A percentile compares a stretch with the other conserved stretches of the same genome.
phyloP scores from a whole-genome alignment of 768 basidiomycete genomes.

The Stropharia rugosoannulata region DNA sequence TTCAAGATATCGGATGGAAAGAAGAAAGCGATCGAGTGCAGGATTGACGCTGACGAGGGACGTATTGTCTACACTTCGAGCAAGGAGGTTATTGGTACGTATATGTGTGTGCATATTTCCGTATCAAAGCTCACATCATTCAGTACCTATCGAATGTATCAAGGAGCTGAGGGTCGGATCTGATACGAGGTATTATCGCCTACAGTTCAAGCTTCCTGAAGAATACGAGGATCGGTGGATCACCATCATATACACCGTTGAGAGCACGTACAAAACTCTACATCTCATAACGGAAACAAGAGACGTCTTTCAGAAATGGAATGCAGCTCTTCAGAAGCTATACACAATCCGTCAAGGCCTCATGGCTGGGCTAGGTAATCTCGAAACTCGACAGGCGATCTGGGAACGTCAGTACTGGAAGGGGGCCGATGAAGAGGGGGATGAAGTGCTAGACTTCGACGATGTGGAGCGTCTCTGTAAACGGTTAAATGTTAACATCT shows the following conservation, averaged over 20 bases:
- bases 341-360: conserved; percentile 66
- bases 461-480: conserved; percentile 73
- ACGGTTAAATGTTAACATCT: conserved; percentile 65
- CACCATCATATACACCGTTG: conserved; percentile 80
- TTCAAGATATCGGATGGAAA: conserved; percentile 79
- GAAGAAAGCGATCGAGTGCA: conserved; percentile 65
- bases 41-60: conserved; percentile 75
- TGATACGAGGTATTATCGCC: conserved; percentile 70
- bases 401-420: conserved; percentile 89
- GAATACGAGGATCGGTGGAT: conserved; percentile 76
- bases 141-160: conserved; percentile 85
- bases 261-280: conserved; percentile 79
- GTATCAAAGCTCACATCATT: conserved; percentile 4
- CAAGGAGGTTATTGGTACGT: conserved; percentile 57
- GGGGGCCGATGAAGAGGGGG: conserved; percentile 58
- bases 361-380: conserved; percentile 64
- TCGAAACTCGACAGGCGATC: conserved; percentile 61
- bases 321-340: conserved; percentile 61
- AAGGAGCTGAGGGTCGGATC: conserved; percentile 80
- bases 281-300: conserved; percentile 76
- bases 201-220: conserved; percentile 62
- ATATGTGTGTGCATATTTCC: not conserved
- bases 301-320: conserved; percentile 47
- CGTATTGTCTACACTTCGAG: conserved; percentile 72
- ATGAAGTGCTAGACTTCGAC: conserved; percentile 64